A percentile compares a stretch with the other conserved stretches of the same genome.
phyloP scores from a whole-genome alignment of 306 rosid genomes.

The Astragalus membranaceus region DNA sequence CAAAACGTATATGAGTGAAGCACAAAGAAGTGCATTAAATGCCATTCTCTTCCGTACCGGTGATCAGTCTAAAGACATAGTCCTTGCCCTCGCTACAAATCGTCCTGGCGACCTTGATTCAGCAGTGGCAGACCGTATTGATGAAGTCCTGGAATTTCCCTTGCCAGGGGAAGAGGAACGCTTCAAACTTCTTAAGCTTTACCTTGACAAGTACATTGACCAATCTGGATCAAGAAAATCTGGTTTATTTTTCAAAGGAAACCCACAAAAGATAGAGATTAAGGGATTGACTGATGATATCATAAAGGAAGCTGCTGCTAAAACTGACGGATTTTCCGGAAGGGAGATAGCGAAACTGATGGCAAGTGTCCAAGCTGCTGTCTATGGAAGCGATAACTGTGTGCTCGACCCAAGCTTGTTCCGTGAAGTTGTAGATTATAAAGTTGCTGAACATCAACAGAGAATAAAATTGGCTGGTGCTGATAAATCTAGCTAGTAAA shows the following conservation, averaged over 20 bases:
- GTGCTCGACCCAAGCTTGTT: conserved; percentile 73
- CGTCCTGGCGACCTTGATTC: conserved; percentile 98
- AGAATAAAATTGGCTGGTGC: conserved; percentile 67
- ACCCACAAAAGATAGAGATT: conserved; percentile 70
- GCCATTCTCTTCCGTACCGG: conserved; percentile 98
- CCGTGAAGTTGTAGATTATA: conserved; percentile 89
- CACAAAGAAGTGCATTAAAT: conserved; percentile 96
- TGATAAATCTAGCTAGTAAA: conserved; percentile 30
- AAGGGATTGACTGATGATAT: conserved; percentile 83
- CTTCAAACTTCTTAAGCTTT: conserved; percentile 73
- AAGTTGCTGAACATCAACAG: conserved; percentile 95
- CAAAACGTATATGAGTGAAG: conserved; percentile 98
- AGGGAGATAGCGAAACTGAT: conserved; percentile 93
- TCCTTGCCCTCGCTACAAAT: conserved; percentile 95
- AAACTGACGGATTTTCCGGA: conserved; percentile 86
- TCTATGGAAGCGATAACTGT: conserved; percentile 81
- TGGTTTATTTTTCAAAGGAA: conserved; percentile 52
- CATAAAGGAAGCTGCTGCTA: conserved; percentile 71
- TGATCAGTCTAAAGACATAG: conserved; percentile 96
- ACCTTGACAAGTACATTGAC: conserved; percentile 78
- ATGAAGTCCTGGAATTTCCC: conserved; percentile 96
- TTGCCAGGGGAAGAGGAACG: conserved; percentile 93
- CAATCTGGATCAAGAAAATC: conserved; percentile 64
- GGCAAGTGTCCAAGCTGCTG: conserved; percentile 96
- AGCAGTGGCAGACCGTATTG: conserved; percentile 95